Conservation (phyloP, 805 yeast species). For the Pachysolen tannophilus region DNA sequence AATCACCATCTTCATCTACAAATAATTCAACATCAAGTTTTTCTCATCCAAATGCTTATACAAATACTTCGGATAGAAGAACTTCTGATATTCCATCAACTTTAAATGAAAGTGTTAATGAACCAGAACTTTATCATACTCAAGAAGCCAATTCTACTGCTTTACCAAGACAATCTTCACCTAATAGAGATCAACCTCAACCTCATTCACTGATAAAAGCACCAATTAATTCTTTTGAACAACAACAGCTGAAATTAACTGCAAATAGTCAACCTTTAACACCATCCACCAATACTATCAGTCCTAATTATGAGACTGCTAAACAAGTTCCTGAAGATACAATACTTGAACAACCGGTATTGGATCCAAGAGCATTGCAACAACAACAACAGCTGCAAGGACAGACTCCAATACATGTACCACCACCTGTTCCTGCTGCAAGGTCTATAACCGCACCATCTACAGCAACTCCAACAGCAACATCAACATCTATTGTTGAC, state of each 20-base stretch:
- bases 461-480: slow-evolving; percentile 3
- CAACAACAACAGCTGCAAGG: neutral
- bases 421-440: slow-evolving; percentile 8
- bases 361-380: neutral
- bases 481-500: neutral
- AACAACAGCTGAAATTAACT: neutral
- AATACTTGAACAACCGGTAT: neutral
- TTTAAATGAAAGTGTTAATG: too few relatives aligned
- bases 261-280: neutral
- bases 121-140: slow-evolving; percentile 5
- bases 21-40: slow-evolving; percentile 10
- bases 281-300: neutral
- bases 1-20: slow-evolving; percentile 22
- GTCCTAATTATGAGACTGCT: too few relatives aligned
- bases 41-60: too few relatives aligned
- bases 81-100: too few relatives aligned
- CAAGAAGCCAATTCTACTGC: neutral
- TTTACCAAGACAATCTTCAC: too few relatives aligned
- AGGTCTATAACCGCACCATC: slow-evolving; percentile 5
- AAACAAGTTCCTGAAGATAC: neutral
- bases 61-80: too few relatives aligned
- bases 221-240: too few relatives aligned
- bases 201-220: too few relatives aligned
- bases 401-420: slow-evolving; percentile 11
- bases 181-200: too few relatives aligned